Evolutionary conservation across 805 yeast species (phyloP).

Genomic region (Zygosaccharomyces lentus): DNA sequence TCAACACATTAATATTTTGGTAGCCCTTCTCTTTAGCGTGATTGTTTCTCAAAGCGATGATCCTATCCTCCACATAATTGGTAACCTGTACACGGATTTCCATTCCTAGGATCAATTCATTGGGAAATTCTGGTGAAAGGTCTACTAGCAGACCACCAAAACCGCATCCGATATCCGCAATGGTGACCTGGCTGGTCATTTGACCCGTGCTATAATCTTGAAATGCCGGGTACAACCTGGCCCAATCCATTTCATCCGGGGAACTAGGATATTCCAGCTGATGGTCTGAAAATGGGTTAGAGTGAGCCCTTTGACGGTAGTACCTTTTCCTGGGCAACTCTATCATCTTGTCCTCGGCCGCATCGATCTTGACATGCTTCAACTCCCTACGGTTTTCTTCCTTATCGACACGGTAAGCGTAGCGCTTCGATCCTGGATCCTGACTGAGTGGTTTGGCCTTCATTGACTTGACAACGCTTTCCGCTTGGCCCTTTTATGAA

Average conservation of each 20-base stretch:
- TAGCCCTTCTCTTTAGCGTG: constrained; percentile 40
- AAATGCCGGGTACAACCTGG: constrained; percentile 62
- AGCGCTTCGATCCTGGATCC: constrained; percentile 36
- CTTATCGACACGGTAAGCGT: constrained; percentile 43
- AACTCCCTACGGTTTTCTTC: constrained; percentile 45
- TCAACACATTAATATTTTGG: constrained; percentile 81
- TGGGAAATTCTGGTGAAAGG: constrained; percentile 72
- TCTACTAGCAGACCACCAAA: constrained; percentile 88
- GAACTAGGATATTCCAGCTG: constrained; percentile 77
- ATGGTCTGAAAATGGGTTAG: constrained; percentile 96
- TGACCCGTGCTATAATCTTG: constrained; percentile 39
- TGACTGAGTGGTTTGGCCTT: constrained; percentile 24
- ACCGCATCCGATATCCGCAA: constrained; percentile 97
- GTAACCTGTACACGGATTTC: constrained; percentile 98
- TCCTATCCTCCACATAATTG: constrained; percentile 92
- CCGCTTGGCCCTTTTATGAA: background rate
- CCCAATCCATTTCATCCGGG: constrained; percentile 89
- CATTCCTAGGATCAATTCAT: constrained; percentile 82
- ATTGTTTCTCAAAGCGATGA: constrained; percentile 71
- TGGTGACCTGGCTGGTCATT: constrained; percentile 58
- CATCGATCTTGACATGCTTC: constrained; percentile 45
- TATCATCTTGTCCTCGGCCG: constrained; percentile 25
- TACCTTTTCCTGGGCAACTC: constrained; percentile 79
- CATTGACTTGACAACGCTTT: constrained; percentile 9
- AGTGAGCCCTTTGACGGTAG: constrained; percentile 95